Conservation (phyloP, 306 rosid genomes). For the Rosa multiflora region DNA sequence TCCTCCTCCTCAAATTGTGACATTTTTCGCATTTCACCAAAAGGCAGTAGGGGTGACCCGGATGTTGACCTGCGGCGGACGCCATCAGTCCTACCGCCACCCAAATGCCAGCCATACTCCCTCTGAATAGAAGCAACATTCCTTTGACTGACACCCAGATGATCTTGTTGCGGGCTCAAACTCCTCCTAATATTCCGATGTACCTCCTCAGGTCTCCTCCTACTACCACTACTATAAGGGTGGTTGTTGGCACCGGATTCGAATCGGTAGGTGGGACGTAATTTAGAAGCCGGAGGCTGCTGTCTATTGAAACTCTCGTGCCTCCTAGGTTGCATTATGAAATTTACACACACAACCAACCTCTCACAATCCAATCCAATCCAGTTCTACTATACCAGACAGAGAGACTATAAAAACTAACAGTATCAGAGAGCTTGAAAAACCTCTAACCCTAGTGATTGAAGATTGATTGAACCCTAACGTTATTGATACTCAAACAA, state of each 20-base stretch:
- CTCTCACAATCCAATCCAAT: conserved; percentile 3
- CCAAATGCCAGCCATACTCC: conserved; percentile 52
- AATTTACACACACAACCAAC: not conserved
- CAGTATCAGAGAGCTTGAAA: not conserved
- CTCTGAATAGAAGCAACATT: conserved; percentile 42
- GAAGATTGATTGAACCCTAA: too few species aligned
- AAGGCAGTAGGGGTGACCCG: conserved; percentile 48
- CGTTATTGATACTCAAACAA: not conserved
- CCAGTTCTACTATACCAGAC: not conserved
- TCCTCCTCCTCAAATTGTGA: conserved; percentile 47
- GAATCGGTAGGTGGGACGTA: conserved; percentile 37
- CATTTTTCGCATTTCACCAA: conserved; percentile 43
- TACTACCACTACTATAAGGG: conserved; percentile 23
- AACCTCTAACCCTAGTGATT: conserved; percentile 11
- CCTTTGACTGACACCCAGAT: conserved; percentile 39
- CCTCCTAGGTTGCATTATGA: conserved; percentile 55
- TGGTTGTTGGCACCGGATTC: conserved; percentile 32
- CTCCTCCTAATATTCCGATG: conserved; percentile 51
- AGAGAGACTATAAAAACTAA: not conserved
- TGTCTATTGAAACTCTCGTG: conserved; percentile 45
- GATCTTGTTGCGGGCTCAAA: conserved; percentile 52
- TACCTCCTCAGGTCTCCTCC: conserved; percentile 21
- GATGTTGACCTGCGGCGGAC: conserved; percentile 48
- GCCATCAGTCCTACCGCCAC: conserved; percentile 40
- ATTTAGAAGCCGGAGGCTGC: conserved; percentile 36